phyloP scores from a whole-genome alignment of 2,329 filamentous ascomycete genomes.

The Nannizziopsis barbatae region DNA sequence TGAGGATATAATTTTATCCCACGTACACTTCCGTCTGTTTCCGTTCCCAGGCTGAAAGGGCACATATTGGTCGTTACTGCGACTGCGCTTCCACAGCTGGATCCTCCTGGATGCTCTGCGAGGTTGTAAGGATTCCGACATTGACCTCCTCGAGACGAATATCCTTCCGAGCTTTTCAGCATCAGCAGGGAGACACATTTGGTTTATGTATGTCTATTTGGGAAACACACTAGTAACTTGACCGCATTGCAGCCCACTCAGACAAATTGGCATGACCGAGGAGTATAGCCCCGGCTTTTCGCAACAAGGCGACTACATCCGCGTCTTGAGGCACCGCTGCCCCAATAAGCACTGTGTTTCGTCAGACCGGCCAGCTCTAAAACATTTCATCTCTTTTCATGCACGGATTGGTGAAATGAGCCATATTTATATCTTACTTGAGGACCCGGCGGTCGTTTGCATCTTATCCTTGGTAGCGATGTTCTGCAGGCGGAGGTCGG shows the following conservation, averaged over 20 bases:
- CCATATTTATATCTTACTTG: conserved; percentile 40
- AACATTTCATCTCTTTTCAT: neutral
- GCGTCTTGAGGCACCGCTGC: conserved; percentile 57
- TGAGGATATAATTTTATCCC: neutral
- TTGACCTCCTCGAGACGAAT: conserved; percentile 54
- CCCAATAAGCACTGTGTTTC: conserved; percentile 37
- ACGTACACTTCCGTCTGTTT: conserved; percentile 56
- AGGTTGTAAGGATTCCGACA: conserved; percentile 57
- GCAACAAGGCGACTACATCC: conserved; percentile 49
- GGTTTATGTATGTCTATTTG: neutral
- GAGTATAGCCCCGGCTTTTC: conserved; percentile 55
- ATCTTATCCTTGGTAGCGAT: conserved; percentile 58
- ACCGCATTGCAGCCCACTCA: conserved; percentile 66
- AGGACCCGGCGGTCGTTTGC: conserved; percentile 63
- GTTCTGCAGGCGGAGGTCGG: conserved; percentile 32
- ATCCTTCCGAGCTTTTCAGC: conserved; percentile 42
- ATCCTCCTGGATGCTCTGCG: conserved; percentile 56
- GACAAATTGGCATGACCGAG: conserved; percentile 60
- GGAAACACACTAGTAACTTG: conserved; percentile 46
- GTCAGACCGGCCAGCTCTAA: neutral
- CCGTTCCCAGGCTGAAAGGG: conserved; percentile 58
- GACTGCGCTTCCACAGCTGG: conserved; percentile 54
- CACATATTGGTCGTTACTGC: conserved; percentile 54
- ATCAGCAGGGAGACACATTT: neutral
- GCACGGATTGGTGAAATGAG: neutral